A percentile compares a stretch with the other conserved stretches of the same genome.
phyloP scores from a whole-genome alignment of 108 stramenopile genomes.

The Nitzschia palea region DNA sequence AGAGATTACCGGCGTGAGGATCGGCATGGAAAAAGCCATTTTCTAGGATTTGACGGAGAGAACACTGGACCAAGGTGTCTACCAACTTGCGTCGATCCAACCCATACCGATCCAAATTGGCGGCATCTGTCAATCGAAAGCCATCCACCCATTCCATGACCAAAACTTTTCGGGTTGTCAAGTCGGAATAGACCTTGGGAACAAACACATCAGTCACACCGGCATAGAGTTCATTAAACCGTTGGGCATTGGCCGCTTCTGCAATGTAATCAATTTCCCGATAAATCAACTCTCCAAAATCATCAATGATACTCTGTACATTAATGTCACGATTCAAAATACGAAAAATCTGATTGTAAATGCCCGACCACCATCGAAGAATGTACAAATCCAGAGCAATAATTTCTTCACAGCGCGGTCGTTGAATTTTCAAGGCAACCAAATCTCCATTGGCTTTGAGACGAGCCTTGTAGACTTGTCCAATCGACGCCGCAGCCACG shows the following conservation, averaged over 20 bases:
- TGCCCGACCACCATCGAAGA: conserved; percentile 91
- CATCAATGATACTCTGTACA: conserved; percentile 90
- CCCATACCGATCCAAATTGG: conserved; percentile 60
- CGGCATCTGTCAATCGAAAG: conserved; percentile 83
- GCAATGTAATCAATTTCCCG: conserved; percentile 96
- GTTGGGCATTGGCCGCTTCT: conserved; percentile 94
- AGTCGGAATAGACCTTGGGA: conserved; percentile 89
- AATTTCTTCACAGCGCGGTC: conserved; percentile 91
- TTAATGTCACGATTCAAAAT: conserved; percentile 86
- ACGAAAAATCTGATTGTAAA: conserved; percentile 73
- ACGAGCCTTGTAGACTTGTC: conserved; percentile 93
- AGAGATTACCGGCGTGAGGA: conserved; percentile 80
- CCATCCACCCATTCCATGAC: conserved; percentile 98
- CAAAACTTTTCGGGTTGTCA: conserved; percentile 89
- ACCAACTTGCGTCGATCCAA: conserved; percentile 81
- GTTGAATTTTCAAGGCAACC: conserved; percentile 95
- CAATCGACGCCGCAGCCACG: conserved; percentile 78
- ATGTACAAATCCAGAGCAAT: conserved; percentile 95
- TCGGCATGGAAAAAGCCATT: conserved; percentile 82
- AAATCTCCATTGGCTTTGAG: conserved; percentile 81
- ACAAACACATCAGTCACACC: conserved; percentile 88
- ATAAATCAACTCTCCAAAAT: conserved; percentile 94
- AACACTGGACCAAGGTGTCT: conserved; percentile 93
- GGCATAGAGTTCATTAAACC: conserved; percentile 93
- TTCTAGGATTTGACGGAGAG: conserved; percentile 91